Evolutionary conservation across 192 early-diverging fungal species (phyloP).

Genomic region (Ambispora gerdemannii): DNA sequence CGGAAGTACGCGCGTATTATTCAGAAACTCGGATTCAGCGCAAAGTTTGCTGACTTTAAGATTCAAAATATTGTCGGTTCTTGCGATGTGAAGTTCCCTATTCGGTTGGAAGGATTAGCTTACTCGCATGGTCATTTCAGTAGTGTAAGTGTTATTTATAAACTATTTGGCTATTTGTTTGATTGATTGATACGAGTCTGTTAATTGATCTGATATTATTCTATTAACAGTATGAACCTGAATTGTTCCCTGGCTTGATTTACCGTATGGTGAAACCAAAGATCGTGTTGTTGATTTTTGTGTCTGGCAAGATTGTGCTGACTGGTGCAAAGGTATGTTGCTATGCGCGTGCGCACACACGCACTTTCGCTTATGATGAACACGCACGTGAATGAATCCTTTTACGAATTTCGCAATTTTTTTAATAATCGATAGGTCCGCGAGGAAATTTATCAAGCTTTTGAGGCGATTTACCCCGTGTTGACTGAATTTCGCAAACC

Average conservation of each 20-base stretch:
- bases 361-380: no score
- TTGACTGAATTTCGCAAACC: constrained; percentile 83
- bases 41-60: constrained; percentile 99
- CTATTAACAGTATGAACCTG: constrained; percentile 85
- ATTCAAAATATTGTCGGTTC: constrained; percentile 99
- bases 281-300: constrained; percentile 97
- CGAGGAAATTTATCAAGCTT: constrained; percentile 98
- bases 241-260: constrained; percentile 98
- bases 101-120: constrained; percentile 95
- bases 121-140: constrained; percentile 91
- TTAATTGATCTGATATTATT: constrained; percentile 7
- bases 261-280: constrained; percentile 99
- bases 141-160: constrained; percentile 78
- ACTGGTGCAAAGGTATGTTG: constrained; percentile 89
- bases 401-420: no score
- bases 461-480: constrained; percentile 97
- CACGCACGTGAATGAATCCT: no score
- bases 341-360: no score
- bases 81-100: constrained; percentile 99
- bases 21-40: constrained; percentile 95
- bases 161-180: no score
- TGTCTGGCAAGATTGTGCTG: constrained; percentile 98
- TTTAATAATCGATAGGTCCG: constrained; percentile 47
- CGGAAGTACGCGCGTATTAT: constrained; percentile 99
- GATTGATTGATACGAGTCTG: no score